Evolutionary conservation across 2,329 filamentous ascomycete genomes (phyloP).

Genomic region (Ciborinia camelliae): DNA sequence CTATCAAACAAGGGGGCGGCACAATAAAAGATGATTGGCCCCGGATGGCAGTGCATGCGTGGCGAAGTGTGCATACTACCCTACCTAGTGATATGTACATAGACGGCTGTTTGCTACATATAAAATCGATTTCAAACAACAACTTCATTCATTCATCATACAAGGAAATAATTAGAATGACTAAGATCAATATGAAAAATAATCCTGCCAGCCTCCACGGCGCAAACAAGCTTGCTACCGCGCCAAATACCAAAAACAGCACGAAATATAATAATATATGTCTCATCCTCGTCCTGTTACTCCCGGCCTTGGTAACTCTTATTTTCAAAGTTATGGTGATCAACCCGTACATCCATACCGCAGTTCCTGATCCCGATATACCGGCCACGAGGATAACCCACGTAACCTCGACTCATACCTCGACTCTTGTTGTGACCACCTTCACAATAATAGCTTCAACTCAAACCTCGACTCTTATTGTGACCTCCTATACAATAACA

Average conservation of each 20-base stretch:
- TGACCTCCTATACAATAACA: no score
- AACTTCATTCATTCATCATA: background rate
- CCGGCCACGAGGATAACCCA: no score
- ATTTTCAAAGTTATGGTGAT: background rate
- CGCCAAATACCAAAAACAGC: background rate
- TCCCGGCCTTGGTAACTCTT: no score
- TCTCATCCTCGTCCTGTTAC: background rate
- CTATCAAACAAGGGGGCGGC: no score
- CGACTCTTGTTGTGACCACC: no score
- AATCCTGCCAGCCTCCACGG: background rate
- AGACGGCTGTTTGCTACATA: background rate
- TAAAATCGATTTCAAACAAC: background rate
- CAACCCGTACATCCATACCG: background rate
- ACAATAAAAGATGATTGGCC: no score
- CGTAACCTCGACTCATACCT: no score
- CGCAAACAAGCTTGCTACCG: background rate
- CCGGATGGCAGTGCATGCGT: no score
- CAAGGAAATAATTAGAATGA: background rate
- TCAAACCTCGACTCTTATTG: no score
- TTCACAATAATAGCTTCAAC: no score
- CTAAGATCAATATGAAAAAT: background rate
- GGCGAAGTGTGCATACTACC: no score
- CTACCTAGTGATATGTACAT: no score
- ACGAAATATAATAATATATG: background rate
- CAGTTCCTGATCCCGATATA: conserved; percentile 2